Evolutionary conservation across 2,329 filamentous ascomycete species (phyloP), one percentile per base, ranked within the genome.

Genomic region (Cladorrhinum sp.): DNA sequence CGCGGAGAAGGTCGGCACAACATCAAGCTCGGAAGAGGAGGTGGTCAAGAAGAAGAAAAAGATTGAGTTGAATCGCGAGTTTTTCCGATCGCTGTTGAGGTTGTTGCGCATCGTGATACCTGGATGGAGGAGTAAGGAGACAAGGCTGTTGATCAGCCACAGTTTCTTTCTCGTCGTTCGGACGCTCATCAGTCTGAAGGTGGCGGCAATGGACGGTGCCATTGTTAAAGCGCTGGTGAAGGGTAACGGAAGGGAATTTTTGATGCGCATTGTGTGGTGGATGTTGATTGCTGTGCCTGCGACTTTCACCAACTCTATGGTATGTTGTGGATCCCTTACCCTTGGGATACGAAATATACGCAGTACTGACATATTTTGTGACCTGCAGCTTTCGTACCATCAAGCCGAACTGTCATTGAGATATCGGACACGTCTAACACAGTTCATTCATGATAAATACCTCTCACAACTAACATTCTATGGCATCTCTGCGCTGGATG

Each of bases 221-320:
- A 85, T 99, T 62, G 95, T 99, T 62, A 96, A 95, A 77, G 93
- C 87, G 65, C 79, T 99, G 59, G 93, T 99, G 51, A 88, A 92
- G 74, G 95, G 95, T 1, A 95, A 89, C 67, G 95, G 94, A 16
- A 91, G 86, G 74, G 92, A 96, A 66, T 99, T 99, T 67, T 72
- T 98, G 69, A 87, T 88, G 68, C 87, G 92, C 0, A 87, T 99
- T 68, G 85, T 96, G 5, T 97, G 94, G 92, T 99, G 95, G 95
- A 99, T 99, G 95, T 74, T 94, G 59, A 95, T 99, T 66, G 94
- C 95, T 24, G 83, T 99, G 16, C 95, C 95, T 9, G 95, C 95
- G 1, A 98, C 95, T 0, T 97, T 98, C 73, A 99, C 95, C 46
- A 99, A 99, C 75, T 97, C 93, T 0, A 99, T 99, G 95, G 91